phyloP scores from a whole-genome alignment of 2,329 filamentous ascomycete genomes.

The Thielaviopsis punctulata region DNA sequence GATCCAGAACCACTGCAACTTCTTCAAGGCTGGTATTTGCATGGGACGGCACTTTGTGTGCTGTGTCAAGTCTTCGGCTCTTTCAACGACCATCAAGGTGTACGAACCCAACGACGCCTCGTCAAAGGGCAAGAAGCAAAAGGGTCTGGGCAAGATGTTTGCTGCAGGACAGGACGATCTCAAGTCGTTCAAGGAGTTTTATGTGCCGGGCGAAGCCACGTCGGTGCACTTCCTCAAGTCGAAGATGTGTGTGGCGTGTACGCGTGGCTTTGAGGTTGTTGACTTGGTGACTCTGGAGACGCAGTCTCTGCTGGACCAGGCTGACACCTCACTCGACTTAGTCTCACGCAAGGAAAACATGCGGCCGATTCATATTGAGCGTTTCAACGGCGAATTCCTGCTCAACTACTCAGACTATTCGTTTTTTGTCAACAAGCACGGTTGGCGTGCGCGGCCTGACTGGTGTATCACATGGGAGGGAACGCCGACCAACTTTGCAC shows the following conservation, averaged over 20 bases:
- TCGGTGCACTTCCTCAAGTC: conserved; percentile 95
- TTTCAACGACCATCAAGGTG: conserved; percentile 97
- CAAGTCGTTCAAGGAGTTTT: conserved; percentile 96
- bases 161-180: conserved; percentile 82
- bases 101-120: conserved; percentile 93
- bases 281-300: conserved; percentile 95
- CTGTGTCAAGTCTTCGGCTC: conserved; percentile 82
- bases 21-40: conserved; percentile 95
- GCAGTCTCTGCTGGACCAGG: conserved; percentile 89
- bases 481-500: conserved; percentile 74
- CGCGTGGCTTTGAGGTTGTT: conserved; percentile 91
- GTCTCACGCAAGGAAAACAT: conserved; percentile 86
- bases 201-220: conserved; percentile 94
- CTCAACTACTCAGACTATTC: conserved; percentile 98
- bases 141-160: conserved; percentile 90
- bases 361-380: conserved; percentile 91
- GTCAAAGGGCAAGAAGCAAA: conserved; percentile 87
- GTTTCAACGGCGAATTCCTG: conserved; percentile 89
- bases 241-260: conserved; percentile 90
- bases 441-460: conserved; percentile 87
- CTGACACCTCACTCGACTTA: conserved; percentile 94
- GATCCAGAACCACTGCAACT: conserved; percentile 93
- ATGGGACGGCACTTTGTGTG: conserved; percentile 87
- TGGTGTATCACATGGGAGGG: conserved; percentile 99
- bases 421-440: conserved; percentile 97